Evolutionary conservation across 306 rosid genomes (phyloP), one percentile per base, ranked within the genome.

Genomic region (Sesbania bispinosa): DNA sequence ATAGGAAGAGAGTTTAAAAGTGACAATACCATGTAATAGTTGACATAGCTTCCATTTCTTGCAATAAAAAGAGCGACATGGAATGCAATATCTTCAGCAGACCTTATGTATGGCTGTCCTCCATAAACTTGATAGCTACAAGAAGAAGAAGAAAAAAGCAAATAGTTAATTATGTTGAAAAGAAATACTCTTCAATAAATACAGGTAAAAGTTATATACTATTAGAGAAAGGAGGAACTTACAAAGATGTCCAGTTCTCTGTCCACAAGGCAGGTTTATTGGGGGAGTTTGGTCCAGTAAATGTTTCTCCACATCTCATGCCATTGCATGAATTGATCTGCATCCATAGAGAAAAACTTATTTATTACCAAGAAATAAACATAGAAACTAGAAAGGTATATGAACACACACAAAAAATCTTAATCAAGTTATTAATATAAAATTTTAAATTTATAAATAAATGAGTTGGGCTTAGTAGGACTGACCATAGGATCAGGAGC

Each of bases 171-270:
- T n/a, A n/a, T n/a, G n/a, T n/a, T n/a, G n/a, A n/a, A n/a, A n/a
- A n/a, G n/a, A n/a, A n/a, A n/a, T n/a, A n/a, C n/a, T n/a, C n/a
- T n/a, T n/a, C n/a, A n/a, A n/a, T n/a, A n/a, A n/a, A n/a, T n/a
- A n/a, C n/a, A n/a, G n/a, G n/a, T n/a, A n/a, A n/a, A n/a, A n/a
- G n/a, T n/a, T n/a, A n/a, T n/a, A n/a, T n/a, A n/a, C n/a, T n/a
- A n/a, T 13, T 15, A 19, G 43, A n/a, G 54, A 67, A 15, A 13
- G 2, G 38, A 38, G 5, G 38, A 71, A 79, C 74, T 9, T 85
- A 89, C 96, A 84, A 82, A 59, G 93, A 85, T 0, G 93, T 87
- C 98, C 96, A 92, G 7, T 89, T 86, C 79, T 92, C 96, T 6
- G 95, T 89, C 96, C 96, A 89, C 26, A 89, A 2, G 0, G 87